Conservation (phyloP, 768 basidiomycete species). For the Leccinum uliginosum region DNA sequence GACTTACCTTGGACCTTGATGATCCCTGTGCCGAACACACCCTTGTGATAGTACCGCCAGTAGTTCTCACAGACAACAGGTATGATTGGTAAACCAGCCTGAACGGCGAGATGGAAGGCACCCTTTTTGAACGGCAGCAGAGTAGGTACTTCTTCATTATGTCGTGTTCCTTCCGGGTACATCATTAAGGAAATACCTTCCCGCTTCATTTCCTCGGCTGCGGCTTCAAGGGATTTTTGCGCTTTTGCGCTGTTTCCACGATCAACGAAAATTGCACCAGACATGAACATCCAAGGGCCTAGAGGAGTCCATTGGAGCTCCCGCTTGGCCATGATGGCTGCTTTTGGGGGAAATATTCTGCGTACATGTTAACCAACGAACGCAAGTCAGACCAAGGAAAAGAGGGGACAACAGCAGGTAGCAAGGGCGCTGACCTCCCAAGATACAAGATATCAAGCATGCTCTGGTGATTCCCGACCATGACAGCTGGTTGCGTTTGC, state of each 20-base stretch:
- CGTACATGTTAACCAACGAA: conserved; percentile 4
- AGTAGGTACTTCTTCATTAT: conserved; percentile 56
- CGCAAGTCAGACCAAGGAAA: conserved; percentile 4
- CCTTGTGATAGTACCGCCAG: conserved; percentile 76
- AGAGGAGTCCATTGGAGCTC: conserved; percentile 83
- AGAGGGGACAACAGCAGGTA: conserved; percentile 11
- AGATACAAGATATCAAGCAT: conserved; percentile 84
- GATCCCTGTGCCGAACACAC: conserved; percentile 68
- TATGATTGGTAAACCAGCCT: conserved; percentile 85
- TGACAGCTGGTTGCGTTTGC: conserved; percentile 61
- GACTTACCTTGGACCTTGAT: conserved; percentile 71
- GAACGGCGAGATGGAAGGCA: conserved; percentile 93
- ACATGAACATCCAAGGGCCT: conserved; percentile 86
- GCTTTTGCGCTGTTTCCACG: conserved; percentile 76
- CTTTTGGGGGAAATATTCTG: conserved; percentile 77
- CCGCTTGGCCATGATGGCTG: conserved; percentile 91
- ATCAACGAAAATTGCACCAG: conserved; percentile 90
- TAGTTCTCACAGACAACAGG: conserved; percentile 96
- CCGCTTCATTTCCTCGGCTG: conserved; percentile 73
- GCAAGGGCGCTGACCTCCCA: conserved; percentile 54
- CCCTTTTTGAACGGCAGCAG: conserved; percentile 95
- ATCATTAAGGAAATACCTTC: conserved; percentile 79
- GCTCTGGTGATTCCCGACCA: conserved; percentile 91
- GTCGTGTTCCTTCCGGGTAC: conserved; percentile 95
- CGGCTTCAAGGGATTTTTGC: conserved; percentile 67